Evolutionary conservation across 78 protist genomes (phyloP).

Genomic region (Anaeramoeba ignava): DNA sequence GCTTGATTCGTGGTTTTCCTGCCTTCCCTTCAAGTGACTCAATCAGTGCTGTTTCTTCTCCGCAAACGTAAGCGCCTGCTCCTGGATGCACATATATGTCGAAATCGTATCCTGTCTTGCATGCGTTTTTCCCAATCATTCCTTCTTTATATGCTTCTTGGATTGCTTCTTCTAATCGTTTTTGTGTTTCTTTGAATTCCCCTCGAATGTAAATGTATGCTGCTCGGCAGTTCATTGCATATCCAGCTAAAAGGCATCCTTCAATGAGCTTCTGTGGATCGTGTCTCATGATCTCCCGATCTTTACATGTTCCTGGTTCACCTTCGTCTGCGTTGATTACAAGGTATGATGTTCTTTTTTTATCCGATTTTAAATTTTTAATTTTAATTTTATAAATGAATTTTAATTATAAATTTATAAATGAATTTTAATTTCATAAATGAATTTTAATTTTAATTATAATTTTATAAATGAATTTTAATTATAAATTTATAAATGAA

Average conservation of each 20-base stretch:
- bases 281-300: slow-evolving; percentile 94
- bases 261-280: slow-evolving; percentile 96
- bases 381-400: too few relatives aligned
- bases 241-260: slow-evolving; percentile 89
- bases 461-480: too few relatives aligned
- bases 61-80: slow-evolving; percentile 99
- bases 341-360: too few relatives aligned
- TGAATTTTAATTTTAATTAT: too few relatives aligned
- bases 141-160: slow-evolving; percentile 33
- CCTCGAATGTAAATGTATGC: slow-evolving; percentile 98
- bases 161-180: too few relatives aligned
- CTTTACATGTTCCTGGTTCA: slow-evolving; percentile 99
- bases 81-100: slow-evolving; percentile 82
- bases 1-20: slow-evolving; percentile 94
- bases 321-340: slow-evolving; percentile 98
- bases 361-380: too few relatives aligned
- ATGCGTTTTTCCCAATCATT: slow-evolving; percentile 83
- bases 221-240: slow-evolving; percentile 89
- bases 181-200: slow-evolving; percentile 59
- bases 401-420: too few relatives aligned
- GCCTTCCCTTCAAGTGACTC: slow-evolving; percentile 85
- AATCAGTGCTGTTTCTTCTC: slow-evolving; percentile 96
- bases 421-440: too few relatives aligned
- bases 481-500: too few relatives aligned
- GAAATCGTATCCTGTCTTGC: slow-evolving; percentile 79